Evolutionary conservation across 1,139 yeast genomes (phyloP).

Genomic region (Saccharomyces uvarum): DNA sequence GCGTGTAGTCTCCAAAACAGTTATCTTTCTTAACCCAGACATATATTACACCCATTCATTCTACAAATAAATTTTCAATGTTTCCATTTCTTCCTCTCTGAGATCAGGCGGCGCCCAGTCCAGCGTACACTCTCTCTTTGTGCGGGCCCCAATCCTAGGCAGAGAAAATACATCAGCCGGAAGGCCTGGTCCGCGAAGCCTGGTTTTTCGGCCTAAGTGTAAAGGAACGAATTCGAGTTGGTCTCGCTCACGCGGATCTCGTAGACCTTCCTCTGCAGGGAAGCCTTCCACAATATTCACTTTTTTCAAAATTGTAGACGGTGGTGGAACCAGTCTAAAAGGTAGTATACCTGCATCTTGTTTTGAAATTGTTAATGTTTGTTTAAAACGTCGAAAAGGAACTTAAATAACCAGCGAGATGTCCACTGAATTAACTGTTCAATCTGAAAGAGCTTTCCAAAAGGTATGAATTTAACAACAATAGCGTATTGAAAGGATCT

Average conservation of each 20-base stretch:
- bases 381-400: constrained; percentile 9
- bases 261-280: neutral
- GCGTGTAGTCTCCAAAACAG: neutral
- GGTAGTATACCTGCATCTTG: neutral
- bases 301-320: neutral
- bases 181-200: neutral
- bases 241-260: neutral
- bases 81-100: neutral
- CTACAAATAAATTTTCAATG: neutral
- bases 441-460: constrained; percentile 99
- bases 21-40: neutral
- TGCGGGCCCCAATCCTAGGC: neutral
- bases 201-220: neutral
- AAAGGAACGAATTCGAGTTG: neutral
- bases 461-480: constrained; percentile 59
- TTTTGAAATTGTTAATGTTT: neutral
- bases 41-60: neutral
- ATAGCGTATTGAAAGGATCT: neutral
- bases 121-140: neutral
- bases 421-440: constrained; percentile 99
- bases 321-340: neutral
- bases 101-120: neutral
- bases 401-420: constrained; percentile 43
- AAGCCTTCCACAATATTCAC: neutral
- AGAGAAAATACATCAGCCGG: neutral